Evolutionary conservation across 2,329 filamentous ascomycete genomes (phyloP).

Genomic region (Ophiosphaerella narmari): DNA sequence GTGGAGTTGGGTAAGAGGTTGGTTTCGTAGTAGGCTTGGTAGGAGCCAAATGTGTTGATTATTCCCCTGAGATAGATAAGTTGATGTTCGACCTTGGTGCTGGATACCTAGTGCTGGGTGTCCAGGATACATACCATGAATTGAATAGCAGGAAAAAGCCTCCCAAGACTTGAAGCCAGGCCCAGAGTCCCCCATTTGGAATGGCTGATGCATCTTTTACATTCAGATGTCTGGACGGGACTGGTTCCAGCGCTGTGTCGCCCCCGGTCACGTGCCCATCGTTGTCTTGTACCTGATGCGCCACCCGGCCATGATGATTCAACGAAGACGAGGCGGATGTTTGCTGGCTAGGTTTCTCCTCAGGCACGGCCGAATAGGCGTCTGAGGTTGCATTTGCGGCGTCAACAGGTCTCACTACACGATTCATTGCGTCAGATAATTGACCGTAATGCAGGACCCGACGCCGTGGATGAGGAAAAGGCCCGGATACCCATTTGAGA

Average conservation of each 20-base stretch:
- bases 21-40: slow-evolving; percentile 55
- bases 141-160: slow-evolving; percentile 57
- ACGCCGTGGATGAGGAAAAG: too few relatives aligned
- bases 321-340: slow-evolving; percentile 18
- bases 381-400: not conserved
- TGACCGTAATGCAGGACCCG: not conserved
- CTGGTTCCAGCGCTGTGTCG: slow-evolving; percentile 20
- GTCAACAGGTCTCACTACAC: slow-evolving; percentile 5
- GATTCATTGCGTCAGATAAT: slow-evolving; percentile 8
- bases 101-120: too few relatives aligned
- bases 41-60: slow-evolving; percentile 55
- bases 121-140: slow-evolving; percentile 45
- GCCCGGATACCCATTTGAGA: too few relatives aligned
- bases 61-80: slow-evolving; percentile 38
- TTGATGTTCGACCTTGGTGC: too few relatives aligned
- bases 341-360: slow-evolving; percentile 21
- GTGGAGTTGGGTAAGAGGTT: slow-evolving; percentile 46
- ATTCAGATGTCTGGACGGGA: slow-evolving; percentile 32
- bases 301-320: slow-evolving; percentile 9
- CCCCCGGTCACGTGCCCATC: slow-evolving; percentile 17
- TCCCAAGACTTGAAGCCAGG: slow-evolving; percentile 56
- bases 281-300: slow-evolving; percentile 13
- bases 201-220: slow-evolving; percentile 50
- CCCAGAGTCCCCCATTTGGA: slow-evolving; percentile 52
- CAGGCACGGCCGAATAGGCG: slow-evolving; percentile 5